Percentiles rank a stretch among this genome's conserved stretches.
phyloP scores from a whole-genome alignment of 345 rosid species.

The Bruguiera gymnorhiza region DNA sequence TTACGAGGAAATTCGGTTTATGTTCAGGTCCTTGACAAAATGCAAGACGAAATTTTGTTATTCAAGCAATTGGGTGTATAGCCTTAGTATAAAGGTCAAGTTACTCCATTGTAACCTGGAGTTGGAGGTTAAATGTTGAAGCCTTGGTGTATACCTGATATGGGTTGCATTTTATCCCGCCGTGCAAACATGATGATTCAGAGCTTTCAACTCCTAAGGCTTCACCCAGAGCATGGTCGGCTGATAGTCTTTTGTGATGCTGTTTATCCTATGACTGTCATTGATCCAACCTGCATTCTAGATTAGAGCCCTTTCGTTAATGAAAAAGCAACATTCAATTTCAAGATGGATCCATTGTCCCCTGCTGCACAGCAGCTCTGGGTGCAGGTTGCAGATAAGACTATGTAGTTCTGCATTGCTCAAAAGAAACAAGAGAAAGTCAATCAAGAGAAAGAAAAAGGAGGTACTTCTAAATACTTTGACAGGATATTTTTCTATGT shows the following conservation, averaged over 20 bases:
- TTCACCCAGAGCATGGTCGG: not conserved
- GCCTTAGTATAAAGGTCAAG: no score
- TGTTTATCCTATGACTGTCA: not conserved
- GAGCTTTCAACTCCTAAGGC: not conserved
- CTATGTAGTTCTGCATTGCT: no score
- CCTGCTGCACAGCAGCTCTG: no score
- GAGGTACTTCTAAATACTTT: no score
- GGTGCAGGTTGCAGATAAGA: no score
- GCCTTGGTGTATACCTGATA: not conserved
- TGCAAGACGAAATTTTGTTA: constrained; percentile 9
- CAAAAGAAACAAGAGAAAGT: no score
- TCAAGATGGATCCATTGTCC: no score
- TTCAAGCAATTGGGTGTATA: no score
- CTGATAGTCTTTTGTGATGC: not conserved
- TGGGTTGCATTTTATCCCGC: not conserved
- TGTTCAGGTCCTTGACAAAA: constrained; percentile 31
- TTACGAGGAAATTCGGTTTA: constrained; percentile 57
- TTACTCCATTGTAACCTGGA: not conserved
- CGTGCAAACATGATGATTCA: not conserved
- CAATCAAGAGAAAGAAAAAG: no score
- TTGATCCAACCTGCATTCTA: not conserved
- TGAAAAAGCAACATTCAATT: not conserved
- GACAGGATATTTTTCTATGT: no score
- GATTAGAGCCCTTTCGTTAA: not conserved
- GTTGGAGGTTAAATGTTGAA: not conserved